Evolutionary conservation across 2,329 filamentous ascomycete species (phyloP).

Genomic region (Colletotrichum lentis): DNA sequence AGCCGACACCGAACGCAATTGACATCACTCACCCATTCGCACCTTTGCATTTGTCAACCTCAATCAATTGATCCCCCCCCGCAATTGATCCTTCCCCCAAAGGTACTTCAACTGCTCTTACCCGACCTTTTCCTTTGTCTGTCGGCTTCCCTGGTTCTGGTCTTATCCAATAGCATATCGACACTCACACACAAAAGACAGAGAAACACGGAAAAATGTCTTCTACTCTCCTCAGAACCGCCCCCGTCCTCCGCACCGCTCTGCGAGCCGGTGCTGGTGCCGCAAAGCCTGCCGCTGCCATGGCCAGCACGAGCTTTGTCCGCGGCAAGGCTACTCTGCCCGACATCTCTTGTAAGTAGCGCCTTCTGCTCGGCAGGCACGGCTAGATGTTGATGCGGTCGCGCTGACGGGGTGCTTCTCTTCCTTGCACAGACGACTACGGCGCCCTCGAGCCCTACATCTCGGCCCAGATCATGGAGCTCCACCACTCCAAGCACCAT

Average conservation of each 20-base stretch:
- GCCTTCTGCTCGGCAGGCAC: not conserved
- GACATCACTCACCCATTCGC: slow-evolving; percentile 32
- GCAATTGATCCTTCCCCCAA: not conserved
- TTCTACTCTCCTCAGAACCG: slow-evolving; percentile 75
- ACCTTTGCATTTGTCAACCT: slow-evolving; percentile 32
- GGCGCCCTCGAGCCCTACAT: slow-evolving; percentile 87
- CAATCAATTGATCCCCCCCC: slow-evolving; percentile 35
- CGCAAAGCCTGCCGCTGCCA: slow-evolving; percentile 66
- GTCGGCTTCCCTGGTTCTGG: not conserved
- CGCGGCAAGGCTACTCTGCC: slow-evolving; percentile 93
- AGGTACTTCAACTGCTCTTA: slow-evolving; percentile 6
- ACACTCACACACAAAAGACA: slow-evolving; percentile 23
- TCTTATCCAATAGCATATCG: not conserved
- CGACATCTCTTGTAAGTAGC: slow-evolving; percentile 71
- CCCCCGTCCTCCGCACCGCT: slow-evolving; percentile 72
- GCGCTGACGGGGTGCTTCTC: not conserved
- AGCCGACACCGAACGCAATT: slow-evolving; percentile 33
- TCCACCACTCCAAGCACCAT: slow-evolving; percentile 95
- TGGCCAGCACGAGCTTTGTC: slow-evolving; percentile 78
- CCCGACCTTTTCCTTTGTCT: not conserved
- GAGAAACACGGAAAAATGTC: slow-evolving; percentile 68
- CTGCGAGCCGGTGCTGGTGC: slow-evolving; percentile 73
- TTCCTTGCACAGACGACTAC: slow-evolving; percentile 78
- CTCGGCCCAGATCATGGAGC: slow-evolving; percentile 93
- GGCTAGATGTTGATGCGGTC: not conserved